Evolutionary conservation across 2,329 filamentous ascomycete genomes (phyloP).

Genomic region (Lomentospora prolificans): DNA sequence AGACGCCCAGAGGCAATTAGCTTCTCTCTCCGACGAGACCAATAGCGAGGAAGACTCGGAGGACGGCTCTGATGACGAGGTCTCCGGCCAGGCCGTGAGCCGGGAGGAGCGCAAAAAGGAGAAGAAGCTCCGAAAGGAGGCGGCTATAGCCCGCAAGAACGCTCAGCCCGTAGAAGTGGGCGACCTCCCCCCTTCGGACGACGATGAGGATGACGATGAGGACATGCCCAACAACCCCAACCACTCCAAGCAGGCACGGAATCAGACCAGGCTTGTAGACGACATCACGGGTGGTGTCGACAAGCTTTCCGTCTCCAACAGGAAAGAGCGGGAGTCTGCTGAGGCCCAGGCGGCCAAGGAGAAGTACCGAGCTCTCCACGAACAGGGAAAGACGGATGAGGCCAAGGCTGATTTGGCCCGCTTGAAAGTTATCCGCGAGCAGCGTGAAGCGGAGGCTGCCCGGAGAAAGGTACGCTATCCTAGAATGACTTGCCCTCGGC

Average conservation of each 20-base stretch:
- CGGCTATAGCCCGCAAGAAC: conserved; percentile 70
- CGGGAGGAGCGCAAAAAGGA: conserved; percentile 82
- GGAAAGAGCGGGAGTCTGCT: conserved; percentile 59
- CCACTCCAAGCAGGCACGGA: conserved; percentile 66
- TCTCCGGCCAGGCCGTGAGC: conserved; percentile 40
- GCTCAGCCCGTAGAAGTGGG: conserved; percentile 66
- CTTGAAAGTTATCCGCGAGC: conserved; percentile 71
- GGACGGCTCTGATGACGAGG: conserved; percentile 42
- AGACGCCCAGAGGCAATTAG: conserved; percentile 36
- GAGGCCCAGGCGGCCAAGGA: conserved; percentile 85
- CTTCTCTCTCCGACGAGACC: conserved; percentile 39
- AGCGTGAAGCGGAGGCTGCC: conserved; percentile 73
- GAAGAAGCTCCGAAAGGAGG: conserved; percentile 85
- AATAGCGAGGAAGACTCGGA: conserved; percentile 40
- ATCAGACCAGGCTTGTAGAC: conserved; percentile 43
- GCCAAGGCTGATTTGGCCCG: conserved; percentile 82
- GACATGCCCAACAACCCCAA: conserved; percentile 85
- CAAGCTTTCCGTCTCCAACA: conserved; percentile 39
- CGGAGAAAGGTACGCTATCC: conserved; percentile 62
- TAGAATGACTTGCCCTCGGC: too few relatives aligned
- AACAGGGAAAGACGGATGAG: conserved; percentile 93
- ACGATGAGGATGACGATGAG: conserved; percentile 41
- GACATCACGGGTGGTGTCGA: conserved; percentile 45
- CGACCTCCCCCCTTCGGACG: conserved; percentile 70
- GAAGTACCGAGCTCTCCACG: conserved; percentile 82